A percentile compares a stretch with the other conserved stretches of the same genome.
phyloP scores from a whole-genome alignment of 495 filamentous ascomycete species.

The Eremomyces bilateralis region DNA sequence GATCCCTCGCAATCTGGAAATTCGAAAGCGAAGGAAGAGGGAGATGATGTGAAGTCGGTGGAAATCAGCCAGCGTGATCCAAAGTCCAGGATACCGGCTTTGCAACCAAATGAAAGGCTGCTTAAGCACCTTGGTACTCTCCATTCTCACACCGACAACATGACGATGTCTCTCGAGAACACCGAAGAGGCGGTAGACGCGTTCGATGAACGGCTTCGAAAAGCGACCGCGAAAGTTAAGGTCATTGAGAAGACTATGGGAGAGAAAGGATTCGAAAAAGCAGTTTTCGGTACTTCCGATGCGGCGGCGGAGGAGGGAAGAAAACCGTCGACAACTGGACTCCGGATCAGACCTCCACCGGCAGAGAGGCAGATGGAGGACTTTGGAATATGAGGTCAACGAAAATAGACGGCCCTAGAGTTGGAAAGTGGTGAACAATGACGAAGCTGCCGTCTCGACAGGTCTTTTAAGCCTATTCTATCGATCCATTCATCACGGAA shows the following conservation, averaged over 20 bases:
- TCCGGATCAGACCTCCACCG: too few species aligned
- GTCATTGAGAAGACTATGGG: slow-evolving; percentile 55
- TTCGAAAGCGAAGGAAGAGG: not conserved
- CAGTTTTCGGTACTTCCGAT: too few species aligned
- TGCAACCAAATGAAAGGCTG: slow-evolving; percentile 37
- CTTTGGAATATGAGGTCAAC: too few species aligned
- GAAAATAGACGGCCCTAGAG: too few species aligned
- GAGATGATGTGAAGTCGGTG: not conserved
- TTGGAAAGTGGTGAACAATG: too few species aligned
- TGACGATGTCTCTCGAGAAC: slow-evolving; percentile 56
- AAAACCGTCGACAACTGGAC: too few species aligned
- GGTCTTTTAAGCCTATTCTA: too few species aligned
- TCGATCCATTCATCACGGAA: too few species aligned
- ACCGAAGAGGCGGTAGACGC: slow-evolving; percentile 67
- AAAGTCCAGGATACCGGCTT: not conserved
- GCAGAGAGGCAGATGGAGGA: too few species aligned
- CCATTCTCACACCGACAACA: slow-evolving; percentile 54
- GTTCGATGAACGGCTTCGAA: slow-evolving; percentile 64
- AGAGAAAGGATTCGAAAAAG: slow-evolving; percentile 22
- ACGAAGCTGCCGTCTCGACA: too few species aligned
- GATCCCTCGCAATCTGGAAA: not conserved
- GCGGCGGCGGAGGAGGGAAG: too few species aligned
- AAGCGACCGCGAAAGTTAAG: slow-evolving; percentile 57
- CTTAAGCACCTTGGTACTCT: slow-evolving; percentile 50
- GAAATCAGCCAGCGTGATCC: not conserved